Evolutionary conservation across 331 rosid species (phyloP), one percentile per base, ranked within the genome.

Genomic region (Dryas integrifolia): DNA sequence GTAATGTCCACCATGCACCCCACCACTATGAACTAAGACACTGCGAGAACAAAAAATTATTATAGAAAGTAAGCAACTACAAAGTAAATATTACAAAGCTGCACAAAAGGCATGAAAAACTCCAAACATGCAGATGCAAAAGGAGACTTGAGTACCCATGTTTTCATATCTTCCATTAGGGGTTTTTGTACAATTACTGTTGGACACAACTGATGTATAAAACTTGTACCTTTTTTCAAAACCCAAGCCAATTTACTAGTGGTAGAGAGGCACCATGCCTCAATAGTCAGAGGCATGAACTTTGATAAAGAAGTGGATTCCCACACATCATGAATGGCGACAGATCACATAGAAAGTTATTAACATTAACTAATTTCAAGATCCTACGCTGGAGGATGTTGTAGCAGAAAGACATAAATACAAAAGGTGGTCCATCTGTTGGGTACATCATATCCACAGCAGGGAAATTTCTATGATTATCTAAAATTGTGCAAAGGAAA

Each of bases 1-100:
- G 79, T 92, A 92, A 82, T 92, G 97, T 58, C 96, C 96, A 30
- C 97, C 96, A 76, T 92, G 93, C 74, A 92, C 96, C 58, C 96
- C 97, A 57, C 96, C 96, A 58, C 90, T 86, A 75, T 92, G 97
- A 78, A 92, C 97, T 84, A 92, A 79, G 58, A 92, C 97, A 83
- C 97, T 92, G 90, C 53, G 87, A 70, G 44, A 81, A 53, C 43
- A 75, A 67, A 12, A 57, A 70, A 78, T 80, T 44, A 80, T 58
- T 18, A 60, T 26, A 69, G 50, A 15, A 51, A 43, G 68, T 46
- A 73, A 55, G 46, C 41, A 48, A 76, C 24, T 66, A 6, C 5
- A 14, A 39, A 10, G 39, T 14, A 56, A 43, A 21, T 5, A 48
- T 40, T 26, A n/a, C 26, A 15, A 41, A 48, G 26, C 48, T 15